These are phyloP conservation scores for Capsicum chinense DNA, from an alignment of 257 asterid species.

Conservation along the genomic window DNA sequence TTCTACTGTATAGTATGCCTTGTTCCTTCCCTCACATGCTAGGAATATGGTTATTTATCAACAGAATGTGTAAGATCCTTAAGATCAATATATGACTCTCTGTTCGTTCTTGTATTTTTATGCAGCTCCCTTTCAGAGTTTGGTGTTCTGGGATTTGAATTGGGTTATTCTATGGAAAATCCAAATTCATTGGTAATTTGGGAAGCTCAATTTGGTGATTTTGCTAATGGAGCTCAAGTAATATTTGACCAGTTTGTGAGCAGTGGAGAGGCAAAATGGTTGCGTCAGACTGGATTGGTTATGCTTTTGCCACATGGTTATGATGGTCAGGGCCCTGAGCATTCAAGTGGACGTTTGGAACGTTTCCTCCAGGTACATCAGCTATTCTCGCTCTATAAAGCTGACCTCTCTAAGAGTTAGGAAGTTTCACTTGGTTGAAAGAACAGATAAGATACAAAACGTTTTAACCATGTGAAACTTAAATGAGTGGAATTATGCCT, in stretches of 20 bases:
- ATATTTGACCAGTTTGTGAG: conserved; percentile 75
- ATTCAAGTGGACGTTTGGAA: conserved; percentile 84
- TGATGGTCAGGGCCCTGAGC: conserved; percentile 88
- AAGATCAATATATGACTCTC: conserved; percentile 3
- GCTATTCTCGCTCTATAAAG: conserved; percentile 7
- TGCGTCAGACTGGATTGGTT: conserved; percentile 69
- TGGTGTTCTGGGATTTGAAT: conserved; percentile 48
- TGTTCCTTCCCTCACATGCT: neutral
- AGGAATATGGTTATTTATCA: conserved; percentile 14
- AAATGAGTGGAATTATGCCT: neutral
- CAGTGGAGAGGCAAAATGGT: conserved; percentile 84
- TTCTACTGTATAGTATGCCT: neutral
- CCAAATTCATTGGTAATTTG: conserved; percentile 48
- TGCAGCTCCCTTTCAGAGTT: conserved; percentile 42
- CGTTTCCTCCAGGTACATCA: conserved; percentile 70
- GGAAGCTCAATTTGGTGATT: conserved; percentile 89
- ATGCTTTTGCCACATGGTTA: conserved; percentile 76
- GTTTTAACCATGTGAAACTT: conserved; percentile 18
- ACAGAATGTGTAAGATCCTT: neutral
- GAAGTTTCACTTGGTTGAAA: conserved; percentile 32
- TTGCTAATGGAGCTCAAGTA: conserved; percentile 81
- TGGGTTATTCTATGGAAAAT: conserved; percentile 40
- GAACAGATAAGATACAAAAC: neutral
- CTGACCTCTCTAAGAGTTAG: conserved; percentile 13
- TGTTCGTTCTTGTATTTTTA: neutral